Percentiles rank a stretch among this genome's conserved stretches.
phyloP scores from a whole-genome alignment of 495 filamentous ascomycete genomes.

The Trichoderma parareesei region DNA sequence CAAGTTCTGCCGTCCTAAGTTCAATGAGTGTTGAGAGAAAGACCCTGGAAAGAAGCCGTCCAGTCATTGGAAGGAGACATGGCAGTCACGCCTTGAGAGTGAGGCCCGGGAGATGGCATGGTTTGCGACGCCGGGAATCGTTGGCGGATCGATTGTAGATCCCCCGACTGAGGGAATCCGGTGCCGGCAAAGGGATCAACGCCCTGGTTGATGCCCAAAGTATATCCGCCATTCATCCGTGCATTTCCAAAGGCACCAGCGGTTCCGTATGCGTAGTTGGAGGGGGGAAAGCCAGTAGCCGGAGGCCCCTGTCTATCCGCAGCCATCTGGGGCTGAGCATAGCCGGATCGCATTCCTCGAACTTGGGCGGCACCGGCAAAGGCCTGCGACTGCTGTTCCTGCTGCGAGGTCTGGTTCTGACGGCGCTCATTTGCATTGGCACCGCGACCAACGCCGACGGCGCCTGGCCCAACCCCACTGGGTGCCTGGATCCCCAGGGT shows the following conservation, averaged over 20 bases:
- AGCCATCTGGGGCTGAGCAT: not conserved
- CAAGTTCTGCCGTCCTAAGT: not conserved
- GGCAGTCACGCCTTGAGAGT: conserved; percentile 29
- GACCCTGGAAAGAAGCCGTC: conserved; percentile 42
- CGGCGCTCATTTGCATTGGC: conserved; percentile 37
- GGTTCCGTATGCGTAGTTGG: conserved; percentile 1
- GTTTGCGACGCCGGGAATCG: conserved; percentile 1
- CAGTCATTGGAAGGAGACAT: conserved; percentile 35
- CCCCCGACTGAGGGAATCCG: conserved; percentile 2
- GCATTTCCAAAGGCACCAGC: conserved; percentile 16
- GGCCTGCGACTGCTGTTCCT: conserved; percentile 23
- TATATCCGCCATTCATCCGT: conserved; percentile 26
- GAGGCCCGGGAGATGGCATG: conserved; percentile 20
- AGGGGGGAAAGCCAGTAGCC: not conserved
- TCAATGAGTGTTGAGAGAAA: conserved; percentile 46
- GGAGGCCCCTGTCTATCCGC: not conserved
- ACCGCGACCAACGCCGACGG: conserved; percentile 40
- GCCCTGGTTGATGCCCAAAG: conserved; percentile 25
- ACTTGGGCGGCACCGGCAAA: conserved; percentile 1
- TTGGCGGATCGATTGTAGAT: conserved; percentile 3
- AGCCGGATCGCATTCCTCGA: conserved; percentile 4
- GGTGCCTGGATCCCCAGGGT: conserved; percentile 60
- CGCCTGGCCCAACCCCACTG: conserved; percentile 53
- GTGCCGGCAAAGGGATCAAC: conserved; percentile 18
- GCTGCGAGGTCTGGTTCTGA: conserved; percentile 28